Conservation (phyloP, 352 stramenopile species). For the Globisporangium nodosum region DNA sequence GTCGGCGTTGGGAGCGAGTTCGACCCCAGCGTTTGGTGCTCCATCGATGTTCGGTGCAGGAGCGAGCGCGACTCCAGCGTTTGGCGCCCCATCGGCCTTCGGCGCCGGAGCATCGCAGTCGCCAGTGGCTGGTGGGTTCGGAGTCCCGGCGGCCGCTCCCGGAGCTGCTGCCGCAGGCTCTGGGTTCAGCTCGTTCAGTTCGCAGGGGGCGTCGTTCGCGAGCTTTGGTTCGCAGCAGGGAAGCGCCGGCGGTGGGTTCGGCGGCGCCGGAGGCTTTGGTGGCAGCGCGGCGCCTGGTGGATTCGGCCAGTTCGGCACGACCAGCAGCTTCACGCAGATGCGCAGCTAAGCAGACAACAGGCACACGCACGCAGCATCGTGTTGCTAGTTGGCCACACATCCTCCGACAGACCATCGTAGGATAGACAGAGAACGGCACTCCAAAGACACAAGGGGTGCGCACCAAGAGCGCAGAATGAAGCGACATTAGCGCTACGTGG, state of each 20-base stretch:
- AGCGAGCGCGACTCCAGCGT: constrained; percentile 16
- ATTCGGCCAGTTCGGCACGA: not conserved
- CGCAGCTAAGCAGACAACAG: constrained; percentile 2
- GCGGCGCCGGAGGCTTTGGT: constrained; percentile 11
- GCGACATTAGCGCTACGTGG: too few relatives aligned
- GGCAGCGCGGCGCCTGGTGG: constrained; percentile 8
- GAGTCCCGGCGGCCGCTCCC: constrained; percentile 8
- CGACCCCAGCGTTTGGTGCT: constrained; percentile 10
- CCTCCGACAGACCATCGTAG: too few relatives aligned
- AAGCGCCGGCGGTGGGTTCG: constrained; percentile 16
- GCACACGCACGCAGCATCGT: not conserved
- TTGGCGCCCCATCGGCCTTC: constrained; percentile 27
- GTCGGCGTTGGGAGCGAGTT: constrained; percentile 33
- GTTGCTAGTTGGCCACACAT: not conserved
- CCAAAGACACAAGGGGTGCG: too few relatives aligned
- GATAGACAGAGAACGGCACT: too few relatives aligned
- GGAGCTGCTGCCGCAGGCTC: constrained; percentile 13
- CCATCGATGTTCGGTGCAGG: constrained; percentile 40
- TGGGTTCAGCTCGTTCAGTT: constrained; percentile 40
- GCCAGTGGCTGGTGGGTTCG: constrained; percentile 3
- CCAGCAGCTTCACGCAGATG: constrained; percentile 41
- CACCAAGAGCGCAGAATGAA: too few relatives aligned
- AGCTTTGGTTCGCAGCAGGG: constrained; percentile 23
- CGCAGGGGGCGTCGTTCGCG: constrained; percentile 32
- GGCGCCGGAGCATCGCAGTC: constrained; percentile 8